Evolutionary conservation across 768 basidiomycete species (phyloP), one percentile per base, ranked within the genome.

Genomic region (Glaciozyma martinii): DNA sequence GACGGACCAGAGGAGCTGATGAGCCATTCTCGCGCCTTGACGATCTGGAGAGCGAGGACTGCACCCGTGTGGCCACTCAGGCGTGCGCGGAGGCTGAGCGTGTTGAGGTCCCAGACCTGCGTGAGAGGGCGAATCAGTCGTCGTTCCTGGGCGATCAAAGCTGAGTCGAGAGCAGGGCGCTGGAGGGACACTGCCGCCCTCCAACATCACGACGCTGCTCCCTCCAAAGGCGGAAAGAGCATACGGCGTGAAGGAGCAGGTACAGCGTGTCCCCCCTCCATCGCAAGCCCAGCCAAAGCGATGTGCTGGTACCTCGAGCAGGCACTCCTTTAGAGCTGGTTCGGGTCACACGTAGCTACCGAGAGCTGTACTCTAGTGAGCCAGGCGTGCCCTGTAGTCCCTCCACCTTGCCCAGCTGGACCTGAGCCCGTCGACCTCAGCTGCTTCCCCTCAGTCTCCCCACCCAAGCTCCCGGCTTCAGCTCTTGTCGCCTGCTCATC

Each of bases 11-110:
- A 77, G 0, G 76, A 74, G 66, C 75, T 76, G 56, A 79, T 74
- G 32, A 79, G 71, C 78, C 77, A 78, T 16, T 71, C 67, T 46
- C 74, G 74, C 49, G 75, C 76, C 8, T 65, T 52, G 46, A 78
- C 74, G 19, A 76, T 60, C 64, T 77, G 66, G 3, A 79, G 66
- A 5, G 76, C 75, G 21, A 79, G 66, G 1, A 79, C 73, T 7
- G 74, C 75, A 1, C 77, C 76, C n/a, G 71, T 67, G 59, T 78
- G 78, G 1, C 78, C 78, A 4, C 73, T 63, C 16, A 79, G 70
- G 13, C 72, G 59, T 15, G 71, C 73, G 43, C 73, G 61, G 4
- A 74, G 73, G 42, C 75, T 70, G 16, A 77, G 61, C 0, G 75
- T 74, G 0, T 65, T 66, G 15, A 75, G 54, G 19, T 75, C 75